These are phyloP conservation scores for Serendipita vermifera DNA, from an alignment of 768 basidiomycete genomes.

Conservation along the genomic window DNA sequence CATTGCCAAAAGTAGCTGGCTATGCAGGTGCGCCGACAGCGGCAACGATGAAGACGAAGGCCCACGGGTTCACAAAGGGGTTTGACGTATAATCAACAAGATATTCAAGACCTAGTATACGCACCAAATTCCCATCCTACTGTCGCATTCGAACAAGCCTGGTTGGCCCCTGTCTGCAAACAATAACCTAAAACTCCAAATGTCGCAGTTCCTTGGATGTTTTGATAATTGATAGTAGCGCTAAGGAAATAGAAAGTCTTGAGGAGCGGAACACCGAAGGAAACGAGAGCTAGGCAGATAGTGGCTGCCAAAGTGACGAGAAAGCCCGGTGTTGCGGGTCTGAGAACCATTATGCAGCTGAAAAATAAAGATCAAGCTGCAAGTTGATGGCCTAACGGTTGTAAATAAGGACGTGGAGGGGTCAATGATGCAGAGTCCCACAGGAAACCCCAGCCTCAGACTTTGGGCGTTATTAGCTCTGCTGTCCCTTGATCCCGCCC, in stretches of 20 bases:
- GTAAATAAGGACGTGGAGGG: too few species aligned
- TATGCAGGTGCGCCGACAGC: too few species aligned
- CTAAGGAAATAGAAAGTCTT: slow-evolving; percentile 84
- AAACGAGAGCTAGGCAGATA: slow-evolving; percentile 66
- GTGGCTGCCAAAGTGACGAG: slow-evolving; percentile 70
- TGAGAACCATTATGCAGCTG: slow-evolving; percentile 34
- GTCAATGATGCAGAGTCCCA: too few species aligned
- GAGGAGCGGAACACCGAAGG: slow-evolving; percentile 82
- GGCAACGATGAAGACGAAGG: slow-evolving; percentile 3
- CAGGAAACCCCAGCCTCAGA: too few species aligned
- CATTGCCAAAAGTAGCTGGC: too few species aligned
- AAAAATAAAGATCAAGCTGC: too few species aligned
- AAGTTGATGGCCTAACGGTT: too few species aligned
- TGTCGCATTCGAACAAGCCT: slow-evolving; percentile 62
- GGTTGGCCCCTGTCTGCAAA: slow-evolving; percentile 34
- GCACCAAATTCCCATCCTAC: slow-evolving; percentile 82
- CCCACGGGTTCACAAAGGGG: not conserved
- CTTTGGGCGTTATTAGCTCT: too few species aligned
- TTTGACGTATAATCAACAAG: too few species aligned
- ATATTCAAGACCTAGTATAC: slow-evolving; percentile 26
- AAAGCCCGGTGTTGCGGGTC: slow-evolving; percentile 85
- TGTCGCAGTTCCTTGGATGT: slow-evolving; percentile 47
- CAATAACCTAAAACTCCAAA: slow-evolving; percentile 92
- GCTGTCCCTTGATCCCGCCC: too few species aligned
- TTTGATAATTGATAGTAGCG: slow-evolving; percentile 41